These are phyloP conservation scores for Ilyonectria mors-panacis DNA, from an alignment of 2,329 filamentous ascomycete genomes.

Conservation along the genomic window DNA sequence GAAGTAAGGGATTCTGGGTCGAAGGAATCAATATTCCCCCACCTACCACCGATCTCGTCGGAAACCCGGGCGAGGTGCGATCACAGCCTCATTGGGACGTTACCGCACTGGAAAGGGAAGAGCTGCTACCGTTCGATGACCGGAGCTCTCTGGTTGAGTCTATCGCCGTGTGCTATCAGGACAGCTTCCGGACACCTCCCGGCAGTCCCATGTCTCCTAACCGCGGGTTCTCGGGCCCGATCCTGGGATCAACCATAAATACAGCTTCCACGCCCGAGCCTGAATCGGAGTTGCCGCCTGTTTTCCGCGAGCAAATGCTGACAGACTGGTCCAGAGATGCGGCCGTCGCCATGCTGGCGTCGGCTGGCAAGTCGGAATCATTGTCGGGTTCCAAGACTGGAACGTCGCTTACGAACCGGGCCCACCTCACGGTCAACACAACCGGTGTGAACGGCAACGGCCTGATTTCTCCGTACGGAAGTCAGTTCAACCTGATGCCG, in stretches of 20 bases:
- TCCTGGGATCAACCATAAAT: constrained; percentile 66
- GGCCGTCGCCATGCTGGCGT: constrained; percentile 77
- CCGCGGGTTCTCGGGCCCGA: constrained; percentile 73
- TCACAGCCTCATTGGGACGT: constrained; percentile 63
- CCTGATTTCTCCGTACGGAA: constrained; percentile 63
- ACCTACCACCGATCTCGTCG: constrained; percentile 73
- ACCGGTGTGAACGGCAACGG: constrained; percentile 58
- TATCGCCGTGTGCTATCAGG: constrained; percentile 80
- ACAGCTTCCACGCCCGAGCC: constrained; percentile 55
- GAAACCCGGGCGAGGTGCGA: constrained; percentile 63
- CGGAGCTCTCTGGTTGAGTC: constrained; percentile 79
- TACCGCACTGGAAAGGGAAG: constrained; percentile 72
- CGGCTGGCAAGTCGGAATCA: constrained; percentile 80
- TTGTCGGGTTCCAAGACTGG: constrained; percentile 81
- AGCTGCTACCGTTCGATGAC: constrained; percentile 82
- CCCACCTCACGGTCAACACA: constrained; percentile 72
- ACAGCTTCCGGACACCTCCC: constrained; percentile 73
- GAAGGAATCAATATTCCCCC: constrained; percentile 81
- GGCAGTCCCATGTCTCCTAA: constrained; percentile 80
- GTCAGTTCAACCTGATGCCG: constrained; percentile 66
- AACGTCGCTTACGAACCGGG: constrained; percentile 67
- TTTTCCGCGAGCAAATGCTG: constrained; percentile 82
- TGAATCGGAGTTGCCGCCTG: constrained; percentile 73
- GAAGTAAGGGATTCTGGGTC: constrained; percentile 84
- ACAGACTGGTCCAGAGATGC: constrained; percentile 84